These are phyloP conservation scores for Penicillium crustosum DNA, from an alignment of 2,329 filamentous ascomycete species.

Conservation along the genomic window DNA sequence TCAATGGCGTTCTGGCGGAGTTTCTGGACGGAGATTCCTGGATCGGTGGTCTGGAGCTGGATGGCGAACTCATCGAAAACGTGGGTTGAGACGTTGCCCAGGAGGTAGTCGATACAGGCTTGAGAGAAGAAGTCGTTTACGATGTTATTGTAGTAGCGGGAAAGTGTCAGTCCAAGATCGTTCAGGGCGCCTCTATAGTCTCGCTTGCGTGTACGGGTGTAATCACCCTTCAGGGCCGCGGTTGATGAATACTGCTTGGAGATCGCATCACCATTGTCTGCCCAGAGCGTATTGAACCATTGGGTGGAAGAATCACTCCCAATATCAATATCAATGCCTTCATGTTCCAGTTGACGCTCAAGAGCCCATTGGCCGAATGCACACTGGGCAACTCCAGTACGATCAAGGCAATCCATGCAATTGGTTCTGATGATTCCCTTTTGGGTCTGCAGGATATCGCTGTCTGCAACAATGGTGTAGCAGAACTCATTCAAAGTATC, in stretches of 20 bases:
- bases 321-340: conserved; percentile 73
- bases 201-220: conserved; percentile 84
- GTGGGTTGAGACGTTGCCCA: conserved; percentile 79
- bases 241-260: conserved; percentile 96
- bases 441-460: conserved; percentile 54
- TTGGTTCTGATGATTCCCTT: conserved; percentile 85
- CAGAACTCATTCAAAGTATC: conserved; percentile 68
- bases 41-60: conserved; percentile 89
- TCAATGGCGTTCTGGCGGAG: conserved; percentile 89
- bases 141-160: conserved; percentile 75
- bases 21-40: conserved; percentile 79
- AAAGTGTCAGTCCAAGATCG: conserved; percentile 85
- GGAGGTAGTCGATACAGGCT: conserved; percentile 87
- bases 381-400: conserved; percentile 94
- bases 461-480: conserved; percentile 62
- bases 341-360: conserved; percentile 71
- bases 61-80: conserved; percentile 94
- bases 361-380: conserved; percentile 82
- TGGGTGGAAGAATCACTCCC: conserved; percentile 75
- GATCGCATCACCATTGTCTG: conserved; percentile 94
- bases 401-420: conserved; percentile 97
- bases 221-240: conserved; percentile 93
- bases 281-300: conserved; percentile 97
- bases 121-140: conserved; percentile 98
- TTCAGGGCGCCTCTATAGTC: conserved; percentile 89